Evolutionary conservation across 352 stramenopile genomes (phyloP).

Genomic region (Phytophthora meadii): DNA sequence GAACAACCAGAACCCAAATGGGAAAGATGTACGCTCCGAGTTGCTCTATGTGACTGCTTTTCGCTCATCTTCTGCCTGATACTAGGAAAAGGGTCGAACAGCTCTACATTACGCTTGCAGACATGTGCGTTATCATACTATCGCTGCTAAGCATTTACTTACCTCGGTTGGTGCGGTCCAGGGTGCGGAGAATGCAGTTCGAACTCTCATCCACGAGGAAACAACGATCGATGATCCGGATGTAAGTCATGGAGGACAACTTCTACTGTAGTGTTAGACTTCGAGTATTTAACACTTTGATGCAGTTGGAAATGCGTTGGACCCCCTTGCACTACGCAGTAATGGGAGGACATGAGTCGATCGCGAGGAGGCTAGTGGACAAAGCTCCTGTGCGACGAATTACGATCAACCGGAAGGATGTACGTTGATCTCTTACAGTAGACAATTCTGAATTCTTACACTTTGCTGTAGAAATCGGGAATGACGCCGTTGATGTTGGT

Average conservation of each 20-base stretch:
- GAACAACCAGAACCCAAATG: slow-evolving; percentile 74
- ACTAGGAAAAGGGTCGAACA: slow-evolving; percentile 77
- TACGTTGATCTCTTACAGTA: slow-evolving; percentile 26
- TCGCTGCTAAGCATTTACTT: not conserved
- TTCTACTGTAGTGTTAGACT: too few relatives aligned
- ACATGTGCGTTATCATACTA: slow-evolving; percentile 37
- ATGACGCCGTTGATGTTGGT: slow-evolving; percentile 84
- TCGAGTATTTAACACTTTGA: not conserved
- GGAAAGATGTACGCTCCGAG: slow-evolving; percentile 59
- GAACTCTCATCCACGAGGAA: slow-evolving; percentile 76
- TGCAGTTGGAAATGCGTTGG: slow-evolving; percentile 79
- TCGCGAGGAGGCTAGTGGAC: slow-evolving; percentile 62
- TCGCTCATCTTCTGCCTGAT: not conserved
- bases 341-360: slow-evolving; percentile 73
- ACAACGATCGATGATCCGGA: slow-evolving; percentile 80
- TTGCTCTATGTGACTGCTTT: not conserved
- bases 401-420: slow-evolving; percentile 85
- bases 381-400: slow-evolving; percentile 77
- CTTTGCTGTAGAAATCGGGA: slow-evolving; percentile 60
- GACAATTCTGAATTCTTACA: not conserved
- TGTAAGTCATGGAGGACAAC: slow-evolving; percentile 36
- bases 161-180: slow-evolving; percentile 15
- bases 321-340: slow-evolving; percentile 81
- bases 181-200: slow-evolving; percentile 60
- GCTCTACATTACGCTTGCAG: slow-evolving; percentile 80